These are phyloP conservation scores for Gaeumannomyces sp. DNA, from an alignment of 2,329 filamentous ascomycete species.

Conservation along the genomic window DNA sequence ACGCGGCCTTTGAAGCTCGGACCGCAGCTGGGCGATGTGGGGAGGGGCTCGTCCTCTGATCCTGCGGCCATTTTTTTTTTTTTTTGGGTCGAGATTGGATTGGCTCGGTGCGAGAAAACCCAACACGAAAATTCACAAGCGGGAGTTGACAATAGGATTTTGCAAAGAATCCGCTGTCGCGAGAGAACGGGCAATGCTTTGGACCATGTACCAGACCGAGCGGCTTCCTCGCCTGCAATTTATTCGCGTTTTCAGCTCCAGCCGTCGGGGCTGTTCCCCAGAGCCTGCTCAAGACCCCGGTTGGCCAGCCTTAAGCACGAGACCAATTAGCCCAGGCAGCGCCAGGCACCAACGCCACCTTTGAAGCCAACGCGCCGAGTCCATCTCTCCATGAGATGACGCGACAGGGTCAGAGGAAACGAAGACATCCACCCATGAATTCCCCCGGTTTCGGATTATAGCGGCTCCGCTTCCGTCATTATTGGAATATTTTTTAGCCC, in stretches of 20 bases:
- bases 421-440: not conserved
- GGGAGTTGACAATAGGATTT: not conserved
- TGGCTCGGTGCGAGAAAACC: not conserved
- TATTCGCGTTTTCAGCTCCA: not conserved
- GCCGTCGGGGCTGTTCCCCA: not conserved
- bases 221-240: not conserved
- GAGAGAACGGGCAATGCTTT: not conserved
- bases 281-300: too few species aligned
- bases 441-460: not conserved
- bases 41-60: not conserved
- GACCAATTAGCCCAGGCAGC: not conserved
- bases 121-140: not conserved
- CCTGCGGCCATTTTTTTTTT: not conserved
- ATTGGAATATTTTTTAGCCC: too few species aligned
- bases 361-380: not conserved
- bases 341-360: not conserved
- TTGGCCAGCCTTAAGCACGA: not conserved
- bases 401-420: not conserved
- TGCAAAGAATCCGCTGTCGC: not conserved
- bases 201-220: not conserved
- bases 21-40: not conserved
- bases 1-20: slow-evolving; percentile 39
- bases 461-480: too few species aligned
- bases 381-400: slow-evolving; percentile 1
- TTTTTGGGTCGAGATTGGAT: not conserved